Percentiles rank a stretch among this genome's conserved stretches.
Evolutionary conservation across 768 basidiomycete genomes (phyloP).

Genomic region (Nidula microcarpa): DNA sequence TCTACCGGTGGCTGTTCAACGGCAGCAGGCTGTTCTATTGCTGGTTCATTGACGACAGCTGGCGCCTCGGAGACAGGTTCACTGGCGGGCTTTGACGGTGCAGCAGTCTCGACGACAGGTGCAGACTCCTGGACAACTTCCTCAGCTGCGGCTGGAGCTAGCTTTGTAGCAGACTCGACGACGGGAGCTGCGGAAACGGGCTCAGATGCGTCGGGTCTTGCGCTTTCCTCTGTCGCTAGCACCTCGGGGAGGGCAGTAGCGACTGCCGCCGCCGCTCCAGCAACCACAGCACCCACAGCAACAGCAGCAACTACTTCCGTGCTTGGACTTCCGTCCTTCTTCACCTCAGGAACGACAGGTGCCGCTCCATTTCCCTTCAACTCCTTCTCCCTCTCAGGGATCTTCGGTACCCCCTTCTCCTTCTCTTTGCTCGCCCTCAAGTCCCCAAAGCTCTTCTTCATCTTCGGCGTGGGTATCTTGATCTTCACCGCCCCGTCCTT

Average conservation of each 20-base stretch:
- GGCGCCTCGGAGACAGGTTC: conserved; percentile 6
- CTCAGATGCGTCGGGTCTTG: neutral
- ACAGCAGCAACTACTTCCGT: conserved; percentile 9
- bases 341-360: too few species aligned
- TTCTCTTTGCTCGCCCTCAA: neutral
- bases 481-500: conserved; percentile 10
- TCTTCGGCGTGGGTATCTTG: conserved; percentile 15
- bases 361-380: too few species aligned
- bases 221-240: conserved; percentile 1
- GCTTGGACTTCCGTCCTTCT: too few species aligned
- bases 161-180: neutral
- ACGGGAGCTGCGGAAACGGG: neutral
- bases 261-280: conserved; percentile 12
- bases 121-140: neutral
- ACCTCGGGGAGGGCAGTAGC: conserved; percentile 1
- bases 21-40: too few species aligned
- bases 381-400: too few species aligned
- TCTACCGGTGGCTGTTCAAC: too few species aligned
- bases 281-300: conserved; percentile 16
- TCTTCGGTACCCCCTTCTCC: neutral
- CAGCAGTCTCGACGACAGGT: neutral
- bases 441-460: neutral
- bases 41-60: conserved; percentile 4
- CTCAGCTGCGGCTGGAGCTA: neutral
- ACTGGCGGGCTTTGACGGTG: neutral